Conservation (phyloP, 1,284 basidiomycete species). For the Marasmius oreades region DNA sequence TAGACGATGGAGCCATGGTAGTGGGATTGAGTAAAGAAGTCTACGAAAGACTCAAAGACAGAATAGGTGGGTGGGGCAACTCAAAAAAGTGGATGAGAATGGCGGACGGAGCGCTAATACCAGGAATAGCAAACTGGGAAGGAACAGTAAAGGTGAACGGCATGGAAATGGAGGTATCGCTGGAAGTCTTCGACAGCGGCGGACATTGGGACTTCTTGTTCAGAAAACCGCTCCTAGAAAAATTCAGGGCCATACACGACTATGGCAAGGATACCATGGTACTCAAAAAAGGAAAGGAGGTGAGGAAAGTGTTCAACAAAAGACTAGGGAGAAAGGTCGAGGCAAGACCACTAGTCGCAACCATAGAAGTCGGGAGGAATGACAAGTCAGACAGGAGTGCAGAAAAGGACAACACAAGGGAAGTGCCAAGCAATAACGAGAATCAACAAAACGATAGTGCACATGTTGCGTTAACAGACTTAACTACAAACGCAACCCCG, state of each 20-base stretch:
- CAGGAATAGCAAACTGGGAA: constrained; percentile 22
- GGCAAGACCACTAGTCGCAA: background rate
- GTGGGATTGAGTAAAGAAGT: constrained; percentile 21
- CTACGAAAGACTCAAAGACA: constrained; percentile 16
- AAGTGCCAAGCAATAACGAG: background rate
- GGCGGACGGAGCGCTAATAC: constrained; percentile 26
- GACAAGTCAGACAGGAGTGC: background rate
- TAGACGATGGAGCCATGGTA: constrained; percentile 29
- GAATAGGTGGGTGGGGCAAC: constrained; percentile 13
- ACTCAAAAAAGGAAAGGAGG: background rate
- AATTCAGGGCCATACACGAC: constrained; percentile 23
- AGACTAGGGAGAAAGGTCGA: constrained; percentile 1
- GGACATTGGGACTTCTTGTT: constrained; percentile 29
- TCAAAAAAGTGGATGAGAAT: constrained; percentile 22
- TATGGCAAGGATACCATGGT: constrained; percentile 20
- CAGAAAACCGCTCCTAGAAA: constrained; percentile 27
- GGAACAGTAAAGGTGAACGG: constrained; percentile 18
- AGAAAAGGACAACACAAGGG: background rate
- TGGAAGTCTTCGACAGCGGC: constrained; percentile 31
- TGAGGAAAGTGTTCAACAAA: background rate
- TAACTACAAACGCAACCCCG: background rate
- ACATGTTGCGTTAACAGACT: background rate
- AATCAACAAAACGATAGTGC: background rate
- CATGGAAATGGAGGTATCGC: constrained; percentile 11
- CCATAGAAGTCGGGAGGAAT: background rate